These are phyloP conservation scores for Botrytis elliptica DNA, from an alignment of 2,329 filamentous ascomycete species.

Conservation along the genomic window DNA sequence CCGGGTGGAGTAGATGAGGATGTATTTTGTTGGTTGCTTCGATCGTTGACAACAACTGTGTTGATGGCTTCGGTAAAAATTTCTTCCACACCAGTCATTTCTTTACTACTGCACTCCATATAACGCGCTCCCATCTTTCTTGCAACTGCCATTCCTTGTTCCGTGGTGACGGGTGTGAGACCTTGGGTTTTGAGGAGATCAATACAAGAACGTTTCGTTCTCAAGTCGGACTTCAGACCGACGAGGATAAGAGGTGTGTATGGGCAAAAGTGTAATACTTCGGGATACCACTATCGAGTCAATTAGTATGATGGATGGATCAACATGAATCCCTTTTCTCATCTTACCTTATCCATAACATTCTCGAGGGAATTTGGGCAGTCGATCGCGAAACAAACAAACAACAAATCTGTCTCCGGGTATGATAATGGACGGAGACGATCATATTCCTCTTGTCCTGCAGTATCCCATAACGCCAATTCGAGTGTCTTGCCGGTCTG, in stretches of 20 bases:
- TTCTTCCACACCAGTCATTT: constrained; percentile 93
- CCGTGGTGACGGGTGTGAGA: constrained; percentile 86
- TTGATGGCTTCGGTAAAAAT: constrained; percentile 92
- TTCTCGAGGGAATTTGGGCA: constrained; percentile 98
- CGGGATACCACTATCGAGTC: constrained; percentile 82
- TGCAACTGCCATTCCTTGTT: constrained; percentile 85
- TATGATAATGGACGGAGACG: constrained; percentile 92
- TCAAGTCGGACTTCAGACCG: constrained; percentile 94
- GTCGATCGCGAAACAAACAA: constrained; percentile 99
- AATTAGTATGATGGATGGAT: constrained; percentile 18
- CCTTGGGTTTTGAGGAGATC: constrained; percentile 98
- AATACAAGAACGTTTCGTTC: constrained; percentile 93
- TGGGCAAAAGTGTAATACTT: constrained; percentile 98
- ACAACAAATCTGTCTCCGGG: constrained; percentile 94
- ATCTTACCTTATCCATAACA: constrained; percentile 91
- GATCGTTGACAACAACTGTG: constrained; percentile 80
- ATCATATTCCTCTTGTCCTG: constrained; percentile 98
- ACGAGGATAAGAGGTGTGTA: constrained; percentile 95
- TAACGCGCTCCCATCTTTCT: constrained; percentile 93
- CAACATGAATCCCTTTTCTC: neutral
- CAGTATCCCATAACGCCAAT: constrained; percentile 96
- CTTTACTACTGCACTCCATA: constrained; percentile 98
- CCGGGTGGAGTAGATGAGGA: constrained; percentile 25
- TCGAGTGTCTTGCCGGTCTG: constrained; percentile 91
- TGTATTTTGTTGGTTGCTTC: constrained; percentile 49